phyloP scores from a whole-genome alignment of 1,139 yeast species.

The Debaryomyces coudertii region DNA sequence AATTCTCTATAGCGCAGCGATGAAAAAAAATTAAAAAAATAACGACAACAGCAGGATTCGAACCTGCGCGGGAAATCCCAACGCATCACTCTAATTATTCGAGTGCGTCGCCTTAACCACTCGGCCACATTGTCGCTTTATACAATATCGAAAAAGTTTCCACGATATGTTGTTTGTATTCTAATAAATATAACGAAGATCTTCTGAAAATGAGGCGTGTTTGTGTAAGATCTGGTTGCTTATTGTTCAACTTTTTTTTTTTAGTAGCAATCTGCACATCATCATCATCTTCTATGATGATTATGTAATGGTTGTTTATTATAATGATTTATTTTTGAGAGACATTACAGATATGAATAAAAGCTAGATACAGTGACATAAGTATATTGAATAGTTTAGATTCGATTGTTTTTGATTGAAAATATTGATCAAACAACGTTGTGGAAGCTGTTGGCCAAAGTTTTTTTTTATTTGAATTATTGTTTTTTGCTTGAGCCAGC shows the following conservation, averaged over 20 bases:
- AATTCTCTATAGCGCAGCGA: neutral
- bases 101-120: slow-evolving; percentile 84
- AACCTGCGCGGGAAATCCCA: slow-evolving; percentile 92
- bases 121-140: slow-evolving; percentile 66
- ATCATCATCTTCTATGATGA: too few species aligned
- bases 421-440: neutral
- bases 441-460: neutral
- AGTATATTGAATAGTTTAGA: neutral
- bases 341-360: too few species aligned
- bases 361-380: neutral
- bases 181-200: too few species aligned
- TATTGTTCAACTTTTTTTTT: too few species aligned
- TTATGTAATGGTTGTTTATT: too few species aligned
- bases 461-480: neutral
- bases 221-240: too few species aligned
- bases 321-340: too few species aligned
- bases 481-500: neutral
- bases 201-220: too few species aligned
- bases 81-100: slow-evolving; percentile 59
- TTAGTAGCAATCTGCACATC: too few species aligned
- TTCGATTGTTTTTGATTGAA: neutral
- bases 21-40: slow-evolving; percentile 28
- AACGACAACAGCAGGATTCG: slow-evolving; percentile 87
- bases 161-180: neutral
- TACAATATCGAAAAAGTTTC: neutral